Base-by-base conservation (phyloP, 129 eudicot genomes). In the Glebionis coronaria region DNA sequence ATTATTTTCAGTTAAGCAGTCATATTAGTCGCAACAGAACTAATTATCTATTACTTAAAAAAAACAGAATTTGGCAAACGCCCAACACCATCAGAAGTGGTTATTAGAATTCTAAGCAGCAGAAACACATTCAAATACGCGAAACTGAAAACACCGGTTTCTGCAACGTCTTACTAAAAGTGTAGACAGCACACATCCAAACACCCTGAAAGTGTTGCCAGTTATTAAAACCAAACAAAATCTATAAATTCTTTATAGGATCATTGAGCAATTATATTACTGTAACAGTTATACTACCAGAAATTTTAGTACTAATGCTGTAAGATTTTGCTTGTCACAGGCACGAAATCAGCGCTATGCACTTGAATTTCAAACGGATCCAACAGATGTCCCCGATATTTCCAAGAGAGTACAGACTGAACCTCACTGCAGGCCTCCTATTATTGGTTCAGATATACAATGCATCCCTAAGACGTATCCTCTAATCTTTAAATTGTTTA, bases 281-380 rank as follows among this genome's bases (percentile, higher is more conserved):
- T n/a, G n/a, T n/a, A 45, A 52, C 42, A n/a, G 35, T 72, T 21
- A 29, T 73, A 40, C 49, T 27, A 66, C 51, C 67, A 19, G 16
- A 56, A 47, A 1, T 0, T 9, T 44, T 29, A 47, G 27, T 28
- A 58, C 46, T 58, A 21, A 67, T 44, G 50, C 67, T 3, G 45
- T 69, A 55, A 61, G 51, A 46, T 55, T 44, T 44, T 9, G 58
- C 56, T 29, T 21, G 10, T 60, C 62, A 52, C 74, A 88, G 90
- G 95, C 84, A 61, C 81, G 95, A 19, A 82, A 73, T 28, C 80
- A 75, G 13, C 80, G 86, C 68, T 67, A 68, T 49, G 74, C 87
- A 29, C 81, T 63, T 73, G 95, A 84, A 82, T 68, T 73, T 67
- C 87, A 81, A 73, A 63, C 71, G 35, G 78, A 53, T 65, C 70